A percentile compares a stretch with the other conserved stretches of the same genome.
These are phyloP conservation scores for Pulicaria dysenterica DNA, from an alignment of 129 eudicot genomes.

Conservation along the genomic window DNA sequence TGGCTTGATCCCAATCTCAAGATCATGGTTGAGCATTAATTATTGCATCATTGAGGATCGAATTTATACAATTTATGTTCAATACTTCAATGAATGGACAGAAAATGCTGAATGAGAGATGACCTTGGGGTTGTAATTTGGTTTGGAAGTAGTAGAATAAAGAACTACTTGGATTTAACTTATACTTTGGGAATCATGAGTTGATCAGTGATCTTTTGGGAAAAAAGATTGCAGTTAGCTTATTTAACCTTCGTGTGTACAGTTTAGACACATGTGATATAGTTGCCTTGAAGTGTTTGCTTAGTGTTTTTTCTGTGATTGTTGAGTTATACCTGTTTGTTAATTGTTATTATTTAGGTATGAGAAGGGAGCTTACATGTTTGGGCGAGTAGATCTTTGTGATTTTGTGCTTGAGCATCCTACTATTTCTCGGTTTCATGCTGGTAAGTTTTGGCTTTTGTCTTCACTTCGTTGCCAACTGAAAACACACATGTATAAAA, in stretches of 20 bases:
- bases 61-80: not conserved
- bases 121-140: no score
- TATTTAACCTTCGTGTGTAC: no score
- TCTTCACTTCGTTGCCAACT: not conserved
- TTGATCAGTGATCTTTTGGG: no score
- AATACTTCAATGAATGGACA: not conserved
- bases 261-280: no score
- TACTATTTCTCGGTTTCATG: slow-evolving; percentile 93
- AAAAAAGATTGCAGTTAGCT: no score
- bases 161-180: no score
- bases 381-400: slow-evolving; percentile 93
- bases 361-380: slow-evolving; percentile 98
- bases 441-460: slow-evolving; percentile 51
- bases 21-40: not conserved
- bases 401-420: slow-evolving; percentile 97
- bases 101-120: not conserved
- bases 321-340: slow-evolving; percentile 7
- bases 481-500: no score
- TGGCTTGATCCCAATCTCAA: not conserved
- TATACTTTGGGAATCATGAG: no score
- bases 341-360: slow-evolving; percentile 40
- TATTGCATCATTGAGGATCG: not conserved
- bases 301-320: no score
- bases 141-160: no score
- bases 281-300: no score